phyloP scores from a whole-genome alignment of 148 eudicot genomes.

The Euryodendron excelsum region DNA sequence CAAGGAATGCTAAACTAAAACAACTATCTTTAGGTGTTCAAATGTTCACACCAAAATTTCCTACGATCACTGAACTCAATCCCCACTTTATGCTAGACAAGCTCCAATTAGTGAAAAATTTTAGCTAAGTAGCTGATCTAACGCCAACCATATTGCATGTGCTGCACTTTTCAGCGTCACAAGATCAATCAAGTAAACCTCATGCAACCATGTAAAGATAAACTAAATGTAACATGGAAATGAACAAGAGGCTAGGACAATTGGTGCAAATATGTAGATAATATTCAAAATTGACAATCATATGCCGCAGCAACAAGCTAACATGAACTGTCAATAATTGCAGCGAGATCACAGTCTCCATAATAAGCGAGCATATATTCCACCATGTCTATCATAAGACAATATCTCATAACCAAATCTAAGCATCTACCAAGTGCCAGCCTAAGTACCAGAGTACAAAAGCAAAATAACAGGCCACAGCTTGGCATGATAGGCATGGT shows the following conservation, averaged over 20 bases:
- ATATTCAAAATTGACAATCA: neutral
- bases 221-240: neutral
- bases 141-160: neutral
- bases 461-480: constrained; percentile 24
- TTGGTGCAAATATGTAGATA: neutral
- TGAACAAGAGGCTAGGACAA: neutral
- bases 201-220: neutral
- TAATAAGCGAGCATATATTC: constrained; percentile 12
- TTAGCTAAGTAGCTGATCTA: neutral
- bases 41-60: neutral
- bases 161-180: neutral
- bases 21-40: neutral
- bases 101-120: neutral
- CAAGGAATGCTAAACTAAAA: neutral
- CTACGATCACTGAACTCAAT: neutral
- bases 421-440: constrained; percentile 33
- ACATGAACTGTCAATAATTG: constrained; percentile 9
- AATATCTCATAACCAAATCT: constrained; percentile 27
- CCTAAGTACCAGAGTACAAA: constrained; percentile 28
- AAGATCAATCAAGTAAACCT: neutral
- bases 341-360: constrained; percentile 1
- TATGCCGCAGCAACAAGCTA: constrained; percentile 8
- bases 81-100: neutral
- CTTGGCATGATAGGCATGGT: constrained; percentile 24
- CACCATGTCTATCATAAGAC: constrained; percentile 21